Base-by-base conservation (phyloP, 257 asterid species). In the Solanum lycopersicoides region DNA sequence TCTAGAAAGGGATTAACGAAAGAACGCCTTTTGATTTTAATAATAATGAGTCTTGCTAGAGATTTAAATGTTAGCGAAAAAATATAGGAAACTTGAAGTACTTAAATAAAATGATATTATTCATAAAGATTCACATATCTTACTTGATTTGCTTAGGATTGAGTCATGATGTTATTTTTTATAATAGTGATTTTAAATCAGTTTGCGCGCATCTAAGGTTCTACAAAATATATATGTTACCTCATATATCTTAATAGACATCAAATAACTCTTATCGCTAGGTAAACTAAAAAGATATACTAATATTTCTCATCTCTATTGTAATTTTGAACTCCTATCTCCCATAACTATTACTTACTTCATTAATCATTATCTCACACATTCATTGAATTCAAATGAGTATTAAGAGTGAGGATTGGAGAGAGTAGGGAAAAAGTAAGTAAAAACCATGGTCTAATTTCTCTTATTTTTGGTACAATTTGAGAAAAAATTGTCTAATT, bases 401-500 rank as follows among this genome's bases (percentile, higher is more conserved):
- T 25, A 20, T 25, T 32, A 44, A 37, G n/a, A 71, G 89, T 35
- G 66, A 56, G 25, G 25, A 18, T 56, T 56, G 66, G 66, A 56
- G 66, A 56, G 66, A 20, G 65, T 53, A 86, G 83, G 89, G 21
- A 89, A 85, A 89, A 89, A 84, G 91, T 87, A 59, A 89, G 92
- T 80, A 84, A 66, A 53, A 87, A 84, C 56, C 66, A 60, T 85
- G 86, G 86, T 86, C 72, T 45, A 77, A n/a, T 83, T 25, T 41
- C 25, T 56, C 66, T 35, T 60, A 47, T 59, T 68, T 89, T 89
- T 88, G 90, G 86, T 63, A 69, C 41, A 69, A 69, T 69, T 69
- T 68, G 32, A 21, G 15, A 4, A 23, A 56, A 2, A 18, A 0
- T 66, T 44, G 9, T 47, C 32, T 37, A 73, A 74, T 37, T 20